Base-by-base conservation (phyloP, 140 eudicot genomes). In the Cichorium intybus region DNA sequence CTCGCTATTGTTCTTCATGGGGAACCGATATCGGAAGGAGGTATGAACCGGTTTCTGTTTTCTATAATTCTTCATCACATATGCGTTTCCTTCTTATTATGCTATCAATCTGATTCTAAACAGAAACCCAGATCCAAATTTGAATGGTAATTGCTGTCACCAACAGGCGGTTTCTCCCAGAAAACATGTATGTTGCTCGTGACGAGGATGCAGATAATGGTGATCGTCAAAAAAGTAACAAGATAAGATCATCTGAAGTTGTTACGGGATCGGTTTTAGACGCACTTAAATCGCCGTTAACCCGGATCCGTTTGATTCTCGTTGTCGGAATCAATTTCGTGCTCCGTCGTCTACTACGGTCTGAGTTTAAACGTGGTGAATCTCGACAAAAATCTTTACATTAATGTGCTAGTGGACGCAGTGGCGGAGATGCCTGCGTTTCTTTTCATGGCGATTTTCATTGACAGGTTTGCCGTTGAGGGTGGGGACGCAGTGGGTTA, bases 371-470 rank as follows among this genome's bases (percentile, higher is more conserved):
- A 93, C 45, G 99, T 86, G 29, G 97, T 89, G 1, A 93, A 93
- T 81, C 90, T 93, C 15, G 88, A 81, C 15, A 93, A 97, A 1
- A 86, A 88, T 60, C 82, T 88, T 3, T 80, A 93, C 64, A 52
- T 93, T 41, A 93, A 76, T 5, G 99, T 93, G 22, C 10, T 89
- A 12, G 74, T 93, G 6, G 89, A 93, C 22, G 81, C 97, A 2
- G 78, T 93, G 5, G 93, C 99, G 0, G 99, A 93, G 28, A 70
- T 89, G 85, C 99, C 99, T 0, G 99, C 99, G 0, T 88, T 56
- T 55, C 33, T 79, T 0, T 64, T 93, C 7, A 89, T 95, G 0
- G 97, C 99, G 0, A 21, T 89, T 10, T 31, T 93, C 69, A 67
- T 89, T 6, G 97, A 88, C 31, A 45, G 61, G 69, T 82, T 77